Conservation (phyloP, 176 grass and related monocot species). For the Oryza coarctata region DNA sequence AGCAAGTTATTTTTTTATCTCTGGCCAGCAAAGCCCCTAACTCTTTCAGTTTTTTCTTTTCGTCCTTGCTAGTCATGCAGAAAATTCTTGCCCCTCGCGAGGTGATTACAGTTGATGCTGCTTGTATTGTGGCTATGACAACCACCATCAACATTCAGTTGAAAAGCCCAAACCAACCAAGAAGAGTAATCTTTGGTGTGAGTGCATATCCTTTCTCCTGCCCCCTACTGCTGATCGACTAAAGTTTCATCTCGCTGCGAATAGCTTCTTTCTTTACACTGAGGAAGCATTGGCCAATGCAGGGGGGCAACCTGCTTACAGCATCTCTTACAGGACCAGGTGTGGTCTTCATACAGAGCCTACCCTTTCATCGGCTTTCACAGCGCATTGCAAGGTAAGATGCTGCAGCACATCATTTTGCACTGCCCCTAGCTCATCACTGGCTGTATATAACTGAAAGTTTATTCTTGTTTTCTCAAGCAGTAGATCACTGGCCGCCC, state of each 20-base stretch:
- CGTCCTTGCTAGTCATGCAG: constrained; percentile 75
- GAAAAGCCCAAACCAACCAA: constrained; percentile 64
- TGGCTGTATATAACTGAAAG: background rate
- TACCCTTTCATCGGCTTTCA: constrained; percentile 78
- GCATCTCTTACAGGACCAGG: constrained; percentile 83
- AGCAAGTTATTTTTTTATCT: constrained; percentile 29
- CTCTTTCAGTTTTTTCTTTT: constrained; percentile 10
- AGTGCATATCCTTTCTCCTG: constrained; percentile 17
- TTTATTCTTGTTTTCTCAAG: constrained; percentile 30
- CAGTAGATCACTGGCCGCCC: constrained; percentile 68
- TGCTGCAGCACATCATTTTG: background rate
- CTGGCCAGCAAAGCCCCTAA: constrained; percentile 5
- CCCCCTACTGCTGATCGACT: constrained; percentile 1
- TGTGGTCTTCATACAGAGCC: constrained; percentile 93
- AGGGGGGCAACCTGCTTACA: constrained; percentile 76
- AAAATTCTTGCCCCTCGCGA: constrained; percentile 83
- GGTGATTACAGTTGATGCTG: constrained; percentile 65
- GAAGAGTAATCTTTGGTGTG: constrained; percentile 77
- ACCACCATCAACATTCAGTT: constrained; percentile 74
- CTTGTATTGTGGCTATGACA: constrained; percentile 85
- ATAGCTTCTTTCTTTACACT: constrained; percentile 15
- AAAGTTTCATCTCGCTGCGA: background rate
- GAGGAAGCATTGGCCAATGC: constrained; percentile 29
- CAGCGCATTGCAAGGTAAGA: constrained; percentile 85
- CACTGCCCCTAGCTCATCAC: background rate